Percentiles rank a stretch among this genome's conserved stretches.
These are phyloP conservation scores for Mycena sp. DNA, from an alignment of 1,284 basidiomycete genomes.

Conservation along the genomic window DNA sequence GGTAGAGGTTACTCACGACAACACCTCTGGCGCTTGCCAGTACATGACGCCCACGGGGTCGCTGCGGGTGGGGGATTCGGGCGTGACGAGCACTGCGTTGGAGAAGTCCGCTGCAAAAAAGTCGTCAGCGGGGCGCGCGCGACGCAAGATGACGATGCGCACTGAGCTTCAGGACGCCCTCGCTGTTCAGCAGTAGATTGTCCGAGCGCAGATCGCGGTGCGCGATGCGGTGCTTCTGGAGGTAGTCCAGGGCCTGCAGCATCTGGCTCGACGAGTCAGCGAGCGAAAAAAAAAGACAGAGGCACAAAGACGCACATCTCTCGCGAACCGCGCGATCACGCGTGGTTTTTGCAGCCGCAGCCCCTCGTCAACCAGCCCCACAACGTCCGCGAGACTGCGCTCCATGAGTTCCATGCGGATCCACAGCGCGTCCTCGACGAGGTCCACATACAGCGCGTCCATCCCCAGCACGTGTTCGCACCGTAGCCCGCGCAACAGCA, in stretches of 20 bases:
- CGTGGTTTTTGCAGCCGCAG: constrained; percentile 66
- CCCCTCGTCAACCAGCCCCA: constrained; percentile 67
- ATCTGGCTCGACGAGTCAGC: constrained; percentile 51
- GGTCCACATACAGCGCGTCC: constrained; percentile 75
- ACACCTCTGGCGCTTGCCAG: constrained; percentile 83
- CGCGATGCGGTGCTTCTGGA: constrained; percentile 71
- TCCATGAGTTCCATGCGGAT: constrained; percentile 89
- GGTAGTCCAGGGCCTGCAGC: constrained; percentile 67
- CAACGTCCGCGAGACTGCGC: constrained; percentile 80
- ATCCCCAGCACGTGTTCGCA: constrained; percentile 71
- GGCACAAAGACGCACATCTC: constrained; percentile 64
- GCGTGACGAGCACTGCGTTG: constrained; percentile 66
- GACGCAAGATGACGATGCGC: constrained; percentile 39
- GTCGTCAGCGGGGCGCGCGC: constrained; percentile 36
- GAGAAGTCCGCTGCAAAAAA: constrained; percentile 74
- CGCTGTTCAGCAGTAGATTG: constrained; percentile 73
- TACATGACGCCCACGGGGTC: constrained; percentile 76
- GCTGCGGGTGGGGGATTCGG: constrained; percentile 55
- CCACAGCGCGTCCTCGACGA: constrained; percentile 76
- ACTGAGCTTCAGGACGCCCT: constrained; percentile 73
- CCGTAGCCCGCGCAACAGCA: constrained; percentile 60
- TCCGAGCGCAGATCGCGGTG: constrained; percentile 85
- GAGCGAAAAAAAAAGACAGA: constrained; percentile 17
- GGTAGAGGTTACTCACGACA: constrained; percentile 54
- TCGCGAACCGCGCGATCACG: constrained; percentile 73